Evolutionary conservation across 208 protist species (phyloP).

Genomic region (Wallacemonas sp.): DNA sequence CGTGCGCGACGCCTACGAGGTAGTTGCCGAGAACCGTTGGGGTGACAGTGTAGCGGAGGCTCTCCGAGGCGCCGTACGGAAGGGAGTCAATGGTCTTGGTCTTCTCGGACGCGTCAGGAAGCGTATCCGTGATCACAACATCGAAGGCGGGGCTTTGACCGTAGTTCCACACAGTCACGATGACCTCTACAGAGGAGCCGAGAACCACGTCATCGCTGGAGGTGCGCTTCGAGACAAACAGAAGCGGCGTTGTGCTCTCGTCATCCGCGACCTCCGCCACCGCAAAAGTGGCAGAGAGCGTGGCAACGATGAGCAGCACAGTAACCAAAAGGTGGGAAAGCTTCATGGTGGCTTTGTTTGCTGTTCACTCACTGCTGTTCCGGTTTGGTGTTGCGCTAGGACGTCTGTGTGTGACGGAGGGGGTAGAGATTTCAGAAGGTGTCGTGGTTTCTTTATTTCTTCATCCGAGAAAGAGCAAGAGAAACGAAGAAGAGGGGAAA

Average conservation of each 20-base stretch:
- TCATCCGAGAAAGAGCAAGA: no score
- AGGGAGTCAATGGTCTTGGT: conserved; percentile 54
- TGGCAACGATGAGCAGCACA: conserved; percentile 18
- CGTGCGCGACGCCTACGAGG: conserved; percentile 57
- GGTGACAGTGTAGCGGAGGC: conserved; percentile 76
- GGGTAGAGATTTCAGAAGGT: no score
- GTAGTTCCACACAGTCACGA: conserved; percentile 75
- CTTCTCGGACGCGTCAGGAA: conserved; percentile 55
- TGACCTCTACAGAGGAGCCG: conserved; percentile 71
- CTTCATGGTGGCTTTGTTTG: no score
- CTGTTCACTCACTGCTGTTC: no score
- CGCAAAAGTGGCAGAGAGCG: background rate
- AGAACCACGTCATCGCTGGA: conserved; percentile 76
- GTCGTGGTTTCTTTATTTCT: no score
- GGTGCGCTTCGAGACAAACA: conserved; percentile 81
- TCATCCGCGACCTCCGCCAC: conserved; percentile 20
- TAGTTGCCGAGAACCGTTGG: conserved; percentile 71
- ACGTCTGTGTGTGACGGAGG: no score
- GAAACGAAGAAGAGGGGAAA: no score
- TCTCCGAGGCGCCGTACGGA: conserved; percentile 55
- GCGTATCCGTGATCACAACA: conserved; percentile 61
- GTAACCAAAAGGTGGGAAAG: conserved; percentile 9
- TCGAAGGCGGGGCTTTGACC: conserved; percentile 81
- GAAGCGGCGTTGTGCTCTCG: conserved; percentile 45
- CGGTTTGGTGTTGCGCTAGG: no score